phyloP scores from a whole-genome alignment of 129 eudicot species.

The Artemisia tridentata region DNA sequence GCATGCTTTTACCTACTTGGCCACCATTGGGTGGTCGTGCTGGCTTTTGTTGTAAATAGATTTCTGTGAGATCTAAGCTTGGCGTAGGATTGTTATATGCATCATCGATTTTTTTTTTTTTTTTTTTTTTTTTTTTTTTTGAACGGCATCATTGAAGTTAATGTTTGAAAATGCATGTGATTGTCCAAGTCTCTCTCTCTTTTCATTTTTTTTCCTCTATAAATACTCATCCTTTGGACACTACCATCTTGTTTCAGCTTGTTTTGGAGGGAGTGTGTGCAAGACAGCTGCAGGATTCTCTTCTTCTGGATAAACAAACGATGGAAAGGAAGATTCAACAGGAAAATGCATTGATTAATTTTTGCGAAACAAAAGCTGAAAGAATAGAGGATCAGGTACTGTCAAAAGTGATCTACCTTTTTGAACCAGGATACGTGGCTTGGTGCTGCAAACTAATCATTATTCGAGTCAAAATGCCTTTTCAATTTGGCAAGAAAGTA shows the following conservation, averaged over 20 bases:
- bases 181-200: no score
- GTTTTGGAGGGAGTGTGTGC: constrained; percentile 78
- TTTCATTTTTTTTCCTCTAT: not conserved
- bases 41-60: no score
- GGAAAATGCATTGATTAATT: constrained; percentile 46
- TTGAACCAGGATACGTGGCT: constrained; percentile 1
- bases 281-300: constrained; percentile 55
- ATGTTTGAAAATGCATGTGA: no score
- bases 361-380: constrained; percentile 57
- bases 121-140: no score
- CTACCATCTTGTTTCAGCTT: constrained; percentile 54
- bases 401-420: constrained; percentile 17
- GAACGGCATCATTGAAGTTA: no score
- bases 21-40: no score
- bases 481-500: no score
- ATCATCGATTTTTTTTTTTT: no score
- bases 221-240: constrained; percentile 4
- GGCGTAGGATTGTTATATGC: no score
- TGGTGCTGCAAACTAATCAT: not conserved
- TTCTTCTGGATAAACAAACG: constrained; percentile 62
- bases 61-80: no score
- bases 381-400: constrained; percentile 89
- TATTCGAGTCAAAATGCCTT: not conserved
- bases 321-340: constrained; percentile 53
- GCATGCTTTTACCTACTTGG: not conserved